phyloP scores from a whole-genome alignment of 257 asterid genomes.

The Solanum virginianum region DNA sequence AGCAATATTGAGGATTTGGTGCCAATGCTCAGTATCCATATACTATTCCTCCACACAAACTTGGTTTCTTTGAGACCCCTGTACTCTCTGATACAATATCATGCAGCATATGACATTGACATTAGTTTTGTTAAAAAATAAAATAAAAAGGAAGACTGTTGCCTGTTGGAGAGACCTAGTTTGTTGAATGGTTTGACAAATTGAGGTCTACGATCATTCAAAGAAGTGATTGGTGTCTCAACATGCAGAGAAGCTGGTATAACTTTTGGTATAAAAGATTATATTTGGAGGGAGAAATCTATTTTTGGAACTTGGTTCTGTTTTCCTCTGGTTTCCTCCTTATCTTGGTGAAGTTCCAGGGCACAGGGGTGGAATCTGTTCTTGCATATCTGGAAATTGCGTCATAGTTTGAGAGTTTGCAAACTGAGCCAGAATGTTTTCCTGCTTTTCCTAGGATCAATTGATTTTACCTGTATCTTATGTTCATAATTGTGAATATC shows the following conservation, averaged over 20 bases:
- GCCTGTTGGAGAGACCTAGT: neutral
- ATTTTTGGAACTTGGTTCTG: neutral
- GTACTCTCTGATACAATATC: neutral
- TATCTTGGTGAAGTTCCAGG: neutral
- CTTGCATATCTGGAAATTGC: neutral
- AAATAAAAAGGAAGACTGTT: neutral
- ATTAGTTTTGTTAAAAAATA: neutral
- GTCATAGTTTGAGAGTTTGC: neutral
- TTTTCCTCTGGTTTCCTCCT: neutral
- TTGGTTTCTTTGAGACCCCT: neutral
- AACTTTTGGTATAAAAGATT: neutral
- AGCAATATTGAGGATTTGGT: neutral
- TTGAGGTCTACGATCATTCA: neutral
- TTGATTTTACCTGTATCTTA: neutral
- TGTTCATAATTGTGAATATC: neutral
- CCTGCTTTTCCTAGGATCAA: neutral
- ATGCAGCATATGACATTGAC: neutral
- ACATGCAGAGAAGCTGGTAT: neutral
- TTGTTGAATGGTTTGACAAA: neutral
- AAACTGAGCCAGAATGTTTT: neutral
- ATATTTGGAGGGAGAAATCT: neutral
- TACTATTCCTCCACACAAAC: neutral
- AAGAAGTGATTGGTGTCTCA: neutral
- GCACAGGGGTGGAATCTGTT: neutral
- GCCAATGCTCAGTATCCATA: neutral